These are phyloP conservation scores for Cicer judaicum DNA, from an alignment of 306 rosid genomes.

Conservation along the genomic window DNA sequence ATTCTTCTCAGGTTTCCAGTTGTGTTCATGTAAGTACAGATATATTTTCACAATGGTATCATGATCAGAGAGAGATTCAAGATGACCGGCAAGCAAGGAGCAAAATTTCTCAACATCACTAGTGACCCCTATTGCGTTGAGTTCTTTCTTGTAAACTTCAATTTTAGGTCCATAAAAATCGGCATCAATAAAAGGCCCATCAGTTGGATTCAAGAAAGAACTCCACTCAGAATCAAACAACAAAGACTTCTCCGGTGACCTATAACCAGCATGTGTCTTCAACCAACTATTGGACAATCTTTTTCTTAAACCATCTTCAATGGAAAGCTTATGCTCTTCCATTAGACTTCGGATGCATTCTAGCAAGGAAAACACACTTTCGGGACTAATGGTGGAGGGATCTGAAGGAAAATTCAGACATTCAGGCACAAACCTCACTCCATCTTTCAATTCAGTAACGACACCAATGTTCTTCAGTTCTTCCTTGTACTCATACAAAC, in stretches of 20 bases:
- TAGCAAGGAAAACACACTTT: slow-evolving; percentile 59
- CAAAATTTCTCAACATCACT: slow-evolving; percentile 51
- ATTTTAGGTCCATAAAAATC: slow-evolving; percentile 56
- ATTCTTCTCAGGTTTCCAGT: slow-evolving; percentile 57
- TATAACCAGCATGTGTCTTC: slow-evolving; percentile 65
- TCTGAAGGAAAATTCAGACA: slow-evolving; percentile 54
- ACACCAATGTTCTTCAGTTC: slow-evolving; percentile 72
- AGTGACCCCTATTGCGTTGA: slow-evolving; percentile 60
- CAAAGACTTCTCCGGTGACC: slow-evolving; percentile 58
- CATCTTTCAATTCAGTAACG: slow-evolving; percentile 53
- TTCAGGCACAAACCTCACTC: slow-evolving; percentile 52
- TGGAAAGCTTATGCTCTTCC: slow-evolving; percentile 4
- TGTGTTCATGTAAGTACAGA: slow-evolving; percentile 47
- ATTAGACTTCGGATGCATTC: slow-evolving; percentile 50
- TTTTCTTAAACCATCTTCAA: slow-evolving; percentile 44
- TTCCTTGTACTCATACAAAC: slow-evolving; percentile 48
- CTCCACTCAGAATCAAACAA: slow-evolving; percentile 58
- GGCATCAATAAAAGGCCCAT: slow-evolving; percentile 79
- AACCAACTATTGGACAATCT: slow-evolving; percentile 64
- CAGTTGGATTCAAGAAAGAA: slow-evolving; percentile 48
- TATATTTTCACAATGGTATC: slow-evolving; percentile 52
- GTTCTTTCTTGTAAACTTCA: slow-evolving; percentile 54
- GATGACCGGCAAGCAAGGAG: slow-evolving; percentile 56
- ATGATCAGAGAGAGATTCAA: slow-evolving; percentile 43
- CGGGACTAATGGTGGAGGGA: slow-evolving; percentile 47